Evolutionary conservation across 2,329 filamentous ascomycete genomes (phyloP).

Genomic region (Aspergillus spinulosporus): DNA sequence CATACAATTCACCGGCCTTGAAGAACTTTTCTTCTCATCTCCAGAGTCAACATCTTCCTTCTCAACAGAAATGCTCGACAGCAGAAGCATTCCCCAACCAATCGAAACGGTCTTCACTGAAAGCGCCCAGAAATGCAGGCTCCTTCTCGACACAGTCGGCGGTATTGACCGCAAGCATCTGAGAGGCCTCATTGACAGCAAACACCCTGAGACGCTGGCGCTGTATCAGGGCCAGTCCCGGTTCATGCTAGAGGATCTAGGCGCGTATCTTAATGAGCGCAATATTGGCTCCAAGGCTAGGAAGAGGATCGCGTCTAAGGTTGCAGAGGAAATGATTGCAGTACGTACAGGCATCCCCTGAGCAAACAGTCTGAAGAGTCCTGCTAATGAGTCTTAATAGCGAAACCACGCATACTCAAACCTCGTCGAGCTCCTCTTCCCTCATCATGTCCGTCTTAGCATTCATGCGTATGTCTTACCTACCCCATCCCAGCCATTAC

Average conservation of each 20-base stretch:
- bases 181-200: conserved; percentile 29
- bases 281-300: conserved; percentile 32
- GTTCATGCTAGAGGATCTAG: conserved; percentile 42
- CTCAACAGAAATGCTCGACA: not conserved
- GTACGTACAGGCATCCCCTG: not conserved
- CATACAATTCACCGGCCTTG: not conserved
- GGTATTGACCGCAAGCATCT: not conserved
- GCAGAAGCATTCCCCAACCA: not conserved
- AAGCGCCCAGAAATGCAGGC: not conserved
- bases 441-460: conserved; percentile 49
- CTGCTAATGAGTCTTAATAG: conserved; percentile 5
- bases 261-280: conserved; percentile 18
- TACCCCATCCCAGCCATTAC: conserved; percentile 13
- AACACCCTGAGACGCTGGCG: conserved; percentile 31
- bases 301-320: conserved; percentile 37
- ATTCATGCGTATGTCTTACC: conserved; percentile 45
- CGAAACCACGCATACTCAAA: conserved; percentile 53
- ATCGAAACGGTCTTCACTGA: not conserved
- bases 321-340: conserved; percentile 40
- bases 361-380: no score
- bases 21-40: not conserved
- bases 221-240: conserved; percentile 40
- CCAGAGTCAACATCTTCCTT: not conserved
- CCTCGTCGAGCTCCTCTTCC: conserved; percentile 49
- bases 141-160: not conserved